These are phyloP conservation scores for Flagelloscypha sp. DNA, from an alignment of 768 basidiomycete species.

Conservation along the genomic window DNA sequence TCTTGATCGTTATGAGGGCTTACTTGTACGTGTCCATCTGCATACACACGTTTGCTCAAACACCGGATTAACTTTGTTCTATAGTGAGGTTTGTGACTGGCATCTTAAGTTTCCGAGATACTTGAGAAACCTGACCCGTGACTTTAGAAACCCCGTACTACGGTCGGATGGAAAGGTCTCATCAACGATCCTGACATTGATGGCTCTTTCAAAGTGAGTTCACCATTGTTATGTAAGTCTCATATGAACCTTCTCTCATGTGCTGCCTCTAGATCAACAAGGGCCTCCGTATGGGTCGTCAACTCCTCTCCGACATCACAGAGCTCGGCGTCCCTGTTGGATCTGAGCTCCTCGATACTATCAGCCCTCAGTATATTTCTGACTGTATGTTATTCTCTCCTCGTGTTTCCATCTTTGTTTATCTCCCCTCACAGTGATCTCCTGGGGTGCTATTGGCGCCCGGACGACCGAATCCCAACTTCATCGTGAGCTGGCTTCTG, in stretches of 20 bases:
- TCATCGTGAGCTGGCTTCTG: slow-evolving; percentile 92
- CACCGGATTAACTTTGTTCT: slow-evolving; percentile 9
- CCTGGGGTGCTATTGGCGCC: slow-evolving; percentile 96
- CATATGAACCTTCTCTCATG: too few species aligned
- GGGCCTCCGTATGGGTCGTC: slow-evolving; percentile 79
- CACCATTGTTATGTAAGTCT: too few species aligned
- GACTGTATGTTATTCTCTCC: slow-evolving; percentile 43
- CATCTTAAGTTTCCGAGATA: not conserved
- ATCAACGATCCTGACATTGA: slow-evolving; percentile 95
- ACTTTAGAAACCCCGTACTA: slow-evolving; percentile 86
- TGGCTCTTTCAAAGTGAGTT: slow-evolving; percentile 59
- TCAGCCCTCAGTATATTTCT: slow-evolving; percentile 75
- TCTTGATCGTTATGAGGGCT: slow-evolving; percentile 91
- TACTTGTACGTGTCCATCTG: slow-evolving; percentile 95
- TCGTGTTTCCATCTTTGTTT: slow-evolving; percentile 4
- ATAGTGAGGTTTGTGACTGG: slow-evolving; percentile 24
- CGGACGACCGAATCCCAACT: slow-evolving; percentile 96
- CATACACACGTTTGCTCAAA: too few species aligned
- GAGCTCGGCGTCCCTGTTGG: slow-evolving; percentile 88
- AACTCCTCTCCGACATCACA: slow-evolving; percentile 88
- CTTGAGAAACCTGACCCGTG: not conserved
- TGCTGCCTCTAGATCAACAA: slow-evolving; percentile 98
- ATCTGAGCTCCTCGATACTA: slow-evolving; percentile 85
- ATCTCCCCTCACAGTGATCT: slow-evolving; percentile 42
- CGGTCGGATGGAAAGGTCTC: slow-evolving; percentile 95